Base-by-base conservation (phyloP, 805 yeast genomes). In the Pichia rugopelliculosa region DNA sequence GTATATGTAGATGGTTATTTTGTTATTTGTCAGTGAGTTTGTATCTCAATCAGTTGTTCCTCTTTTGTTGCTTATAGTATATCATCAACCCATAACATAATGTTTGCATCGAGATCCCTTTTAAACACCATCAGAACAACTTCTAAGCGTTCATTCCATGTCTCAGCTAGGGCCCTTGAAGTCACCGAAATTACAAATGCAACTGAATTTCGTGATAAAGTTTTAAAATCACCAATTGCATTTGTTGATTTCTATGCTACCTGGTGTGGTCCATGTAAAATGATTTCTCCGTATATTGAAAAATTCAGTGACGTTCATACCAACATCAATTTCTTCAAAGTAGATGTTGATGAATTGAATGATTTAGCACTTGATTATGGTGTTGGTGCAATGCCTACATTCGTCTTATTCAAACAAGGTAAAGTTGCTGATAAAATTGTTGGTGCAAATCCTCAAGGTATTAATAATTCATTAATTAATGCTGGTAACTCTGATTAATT, bases 211-310 rank as follows among this genome's bases (percentile, higher is more conserved):
- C 63, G 67, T 39, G 50, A 56, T 6, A 55, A 64, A 3, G 66
- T 68, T 39, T 53, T 61, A 27, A 51, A 60, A 12, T 62, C 68
- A 33, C 71, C 75, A 48, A 61, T 77, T 34, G 68, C 82, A 1
- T 67, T 82, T 2, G 75, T 81, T 43, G 87, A 82, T 60, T 82
- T 82, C 61, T 79, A 73, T 62, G 87, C 88, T 27, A 75, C 79
- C 11, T 82, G 88, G 88, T 82, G 88, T 64, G 87, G 83, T 8
- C 88, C 88, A n/a, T 82, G 88, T 57, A 80, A 77, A 56, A 83
- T 83, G n/a, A 74, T 82, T 56, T 72, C 82, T 3, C 88, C 88
- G 15, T 61, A 76, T 20, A 61, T 80, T 40, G 74, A 68, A 40
- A 61, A 63, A 36, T 61, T 71, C 50, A 67, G 74, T 23, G 73